A percentile compares a stretch with the other conserved stretches of the same genome.
Evolutionary conservation across 2,329 filamentous ascomycete species (phyloP).

Genomic region (Colletotrichum sublineola): DNA sequence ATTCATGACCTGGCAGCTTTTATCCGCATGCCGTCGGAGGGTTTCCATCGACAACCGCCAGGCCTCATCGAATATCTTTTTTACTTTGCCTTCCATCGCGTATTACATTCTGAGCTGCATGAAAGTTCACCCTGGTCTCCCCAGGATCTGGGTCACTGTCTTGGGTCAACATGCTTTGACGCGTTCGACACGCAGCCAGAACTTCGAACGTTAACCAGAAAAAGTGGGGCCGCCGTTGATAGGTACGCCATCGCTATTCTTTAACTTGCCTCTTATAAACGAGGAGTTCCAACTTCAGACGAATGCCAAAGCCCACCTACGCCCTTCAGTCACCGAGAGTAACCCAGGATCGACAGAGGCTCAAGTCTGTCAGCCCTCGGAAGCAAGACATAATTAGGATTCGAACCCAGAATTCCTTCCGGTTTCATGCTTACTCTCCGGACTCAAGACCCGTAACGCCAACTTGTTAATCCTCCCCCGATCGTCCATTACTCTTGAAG

Average conservation of each 20-base stretch:
- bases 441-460: too few species aligned
- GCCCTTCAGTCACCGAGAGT: not conserved
- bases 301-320: constrained; percentile 28
- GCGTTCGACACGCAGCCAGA: constrained; percentile 19
- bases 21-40: not conserved
- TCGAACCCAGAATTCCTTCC: too few species aligned
- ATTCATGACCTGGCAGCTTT: not conserved
- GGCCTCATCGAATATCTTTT: not conserved
- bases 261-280: constrained; percentile 17
- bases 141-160: not conserved
- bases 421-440: too few species aligned
- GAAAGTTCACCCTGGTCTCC: not conserved
- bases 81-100: not conserved
- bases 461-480: too few species aligned
- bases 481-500: too few species aligned
- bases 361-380: constrained; percentile 17
- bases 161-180: constrained; percentile 4
- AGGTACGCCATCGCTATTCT: constrained; percentile 20
- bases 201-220: constrained; percentile 14
- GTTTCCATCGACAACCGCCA: not conserved
- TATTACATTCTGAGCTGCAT: not conserved
- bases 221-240: constrained; percentile 15
- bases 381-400: too few species aligned
- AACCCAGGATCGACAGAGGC: constrained; percentile 19
- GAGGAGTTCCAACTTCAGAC: constrained; percentile 30